Percentiles rank a stretch among this genome's conserved stretches.
Conservation (phyloP, 2,329 filamentous ascomycete genomes). For the Trichoderma koningiopsis region DNA sequence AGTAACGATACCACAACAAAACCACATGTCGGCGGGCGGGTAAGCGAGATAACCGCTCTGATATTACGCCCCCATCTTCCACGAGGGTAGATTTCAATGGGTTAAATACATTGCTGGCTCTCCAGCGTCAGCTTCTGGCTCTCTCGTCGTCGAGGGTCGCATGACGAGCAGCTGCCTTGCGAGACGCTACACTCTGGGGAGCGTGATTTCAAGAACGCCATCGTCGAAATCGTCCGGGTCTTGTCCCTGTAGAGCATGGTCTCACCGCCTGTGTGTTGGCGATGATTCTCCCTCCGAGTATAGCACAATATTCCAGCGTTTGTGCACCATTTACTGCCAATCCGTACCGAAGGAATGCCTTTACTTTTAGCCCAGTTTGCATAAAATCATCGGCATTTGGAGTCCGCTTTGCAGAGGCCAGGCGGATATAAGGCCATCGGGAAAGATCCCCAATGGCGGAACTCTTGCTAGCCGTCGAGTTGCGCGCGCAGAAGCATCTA, state of each 20-base stretch:
- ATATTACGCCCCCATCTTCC: not conserved
- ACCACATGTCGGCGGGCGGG: not conserved
- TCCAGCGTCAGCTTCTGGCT: not conserved
- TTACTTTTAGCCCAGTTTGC: not conserved
- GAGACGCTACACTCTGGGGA: not conserved
- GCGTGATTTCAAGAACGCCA: not conserved
- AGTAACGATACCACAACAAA: not conserved
- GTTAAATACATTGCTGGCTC: not conserved
- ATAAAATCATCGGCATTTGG: not conserved
- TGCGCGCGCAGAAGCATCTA: not conserved
- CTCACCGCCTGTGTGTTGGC: not conserved
- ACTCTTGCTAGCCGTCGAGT: not conserved
- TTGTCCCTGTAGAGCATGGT: not conserved
- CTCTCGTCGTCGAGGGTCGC: not conserved
- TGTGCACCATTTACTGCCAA: not conserved
- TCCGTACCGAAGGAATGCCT: not conserved
- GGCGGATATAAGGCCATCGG: not conserved
- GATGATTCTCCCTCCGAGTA: not conserved
- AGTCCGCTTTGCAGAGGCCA: not conserved
- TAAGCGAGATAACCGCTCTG: not conserved
- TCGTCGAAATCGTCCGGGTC: not conserved
- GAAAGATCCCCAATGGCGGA: not conserved
- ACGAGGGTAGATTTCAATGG: not conserved
- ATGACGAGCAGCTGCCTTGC: not conserved
- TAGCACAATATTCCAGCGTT: not conserved